Base-by-base conservation (phyloP, 208 protist species). In the Kentomonas sorsogonicus region DNA sequence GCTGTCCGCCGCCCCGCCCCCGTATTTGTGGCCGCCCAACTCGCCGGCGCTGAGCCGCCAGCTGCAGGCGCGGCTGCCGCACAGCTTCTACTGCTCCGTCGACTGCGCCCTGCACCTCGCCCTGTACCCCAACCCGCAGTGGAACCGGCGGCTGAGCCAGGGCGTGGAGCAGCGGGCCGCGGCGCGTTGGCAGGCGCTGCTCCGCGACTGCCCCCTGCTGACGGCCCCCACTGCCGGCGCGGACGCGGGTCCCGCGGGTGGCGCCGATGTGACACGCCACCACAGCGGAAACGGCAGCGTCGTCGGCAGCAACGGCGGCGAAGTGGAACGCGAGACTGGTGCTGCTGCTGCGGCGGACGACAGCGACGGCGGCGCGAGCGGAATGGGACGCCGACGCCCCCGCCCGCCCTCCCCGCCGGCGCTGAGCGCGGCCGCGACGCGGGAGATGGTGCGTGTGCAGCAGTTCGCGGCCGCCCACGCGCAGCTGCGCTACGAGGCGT, bases 401-500 rank as follows among this genome's bases (percentile, higher is more conserved):
- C 16, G 23, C 5, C 4, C 38, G 40, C 7, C 31, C 5, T 45
- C 36, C 6, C 16, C 25, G 34, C 1, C 4, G 58, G 2, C 45
- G 1, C 44, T 20, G 10, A n/a, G n/a, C n/a, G n/a, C n/a, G n/a
- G n/a, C n/a, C n/a, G n/a, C n/a, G n/a, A n/a, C n/a, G n/a, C n/a
- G n/a, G n/a, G n/a, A n/a, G n/a, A n/a, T n/a, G n/a, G n/a, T n/a
- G n/a, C n/a, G n/a, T n/a, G n/a, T n/a, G n/a, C n/a, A n/a, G n/a
- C n/a, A n/a, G 3, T 53, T 51, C 7, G 20, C 16, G 30, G 61
- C n/a, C 16, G 53, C 57, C 23, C 80, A 72, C 56, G 50, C 67
- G 29, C 79, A 81, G 40, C 64, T 87, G 20, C 79, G 83, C 20
- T 69, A 78, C 53, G 79, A 86, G 26, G 65, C 71, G 26, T 86